Evolutionary conservation across 2,329 filamentous ascomycete species (phyloP), one percentile per base, ranked within the genome.

Genomic region (Diplodia seriata): DNA sequence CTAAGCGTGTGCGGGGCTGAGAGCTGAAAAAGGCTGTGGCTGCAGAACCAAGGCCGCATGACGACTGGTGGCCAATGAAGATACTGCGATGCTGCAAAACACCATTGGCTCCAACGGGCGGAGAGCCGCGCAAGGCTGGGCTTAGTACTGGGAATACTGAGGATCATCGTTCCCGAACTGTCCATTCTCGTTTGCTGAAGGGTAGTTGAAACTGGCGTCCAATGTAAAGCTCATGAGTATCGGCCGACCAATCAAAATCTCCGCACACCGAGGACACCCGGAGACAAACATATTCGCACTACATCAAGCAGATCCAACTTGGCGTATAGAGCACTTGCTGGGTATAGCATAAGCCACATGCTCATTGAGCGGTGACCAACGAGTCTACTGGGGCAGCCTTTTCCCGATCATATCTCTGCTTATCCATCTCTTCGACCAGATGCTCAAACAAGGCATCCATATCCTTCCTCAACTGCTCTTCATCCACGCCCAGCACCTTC

Each of bases 401-500:
- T 15, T 63, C 47, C 4, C 59, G 26, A 36, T 63, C 59, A 50
- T 31, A 33, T 26, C 59, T 63, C 59, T 63, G 59, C 26, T 50
- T 63, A 1, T 63, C 59, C 59, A 63, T 63, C 31, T 63, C 59
- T 8, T 11, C 20, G 6, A 63, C 59, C 40, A 63, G n/a, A 1
- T 20, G 9, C 9, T 63, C 59, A 51, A 63, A 63, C 59, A 63
- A 36, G 2, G 15, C 59, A 18, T 63, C 59, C 59, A 63, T 51
- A 20, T 63, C 59, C 40, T 59, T 50, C 14, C 73, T 53, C 18
- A 73, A 61, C 40, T 68, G 40, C 36, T 74, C 72, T 65, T 73
- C 72, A 36, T 74, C 70, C 1, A 73, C 69, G 12, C 70, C 72
- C 69, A 74, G 40, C 11, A 74, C 71, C 59, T 70, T 73, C n/a